A percentile compares a stretch with the other conserved stretches of the same genome.
These are phyloP conservation scores for Claviceps fusiformis DNA, from an alignment of 2,329 filamentous ascomycete species.

Conservation along the genomic window DNA sequence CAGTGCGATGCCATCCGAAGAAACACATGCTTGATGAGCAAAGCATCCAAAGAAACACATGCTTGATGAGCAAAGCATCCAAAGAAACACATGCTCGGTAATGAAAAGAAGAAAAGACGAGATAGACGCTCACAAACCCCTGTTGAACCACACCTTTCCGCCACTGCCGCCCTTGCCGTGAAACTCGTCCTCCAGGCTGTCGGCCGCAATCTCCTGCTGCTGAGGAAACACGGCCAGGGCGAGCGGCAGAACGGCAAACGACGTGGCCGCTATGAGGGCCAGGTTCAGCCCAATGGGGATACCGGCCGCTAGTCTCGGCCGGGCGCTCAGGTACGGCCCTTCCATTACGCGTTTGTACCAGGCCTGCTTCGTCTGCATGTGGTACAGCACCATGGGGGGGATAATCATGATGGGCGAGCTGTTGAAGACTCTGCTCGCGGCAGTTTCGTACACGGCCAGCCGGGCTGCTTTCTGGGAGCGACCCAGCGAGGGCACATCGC, in stretches of 20 bases:
- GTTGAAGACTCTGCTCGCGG: slow-evolving; percentile 81
- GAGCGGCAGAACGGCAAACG: slow-evolving; percentile 75
- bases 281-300: slow-evolving; percentile 69
- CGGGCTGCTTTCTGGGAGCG: slow-evolving; percentile 80
- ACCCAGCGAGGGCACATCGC: slow-evolving; percentile 59
- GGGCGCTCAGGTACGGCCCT: slow-evolving; percentile 64
- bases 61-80: too few species aligned
- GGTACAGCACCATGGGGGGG: slow-evolving; percentile 73
- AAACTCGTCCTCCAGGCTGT: slow-evolving; percentile 74
- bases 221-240: slow-evolving; percentile 89
- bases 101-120: too few species aligned
- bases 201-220: slow-evolving; percentile 65
- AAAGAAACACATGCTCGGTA: too few species aligned
- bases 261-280: slow-evolving; percentile 73
- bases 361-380: slow-evolving; percentile 48
- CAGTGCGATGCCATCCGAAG: too few species aligned
- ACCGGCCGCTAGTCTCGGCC: slow-evolving; percentile 47
- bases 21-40: too few species aligned
- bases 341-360: slow-evolving; percentile 31
- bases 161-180: slow-evolving; percentile 63
- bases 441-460: slow-evolving; percentile 85
- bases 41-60: too few species aligned
- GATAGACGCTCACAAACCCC: slow-evolving; percentile 60
- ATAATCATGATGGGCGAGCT: slow-evolving; percentile 95
- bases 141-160: slow-evolving; percentile 89